Conservation (phyloP, 345 rosid species). For the Citrus reticulata region DNA sequence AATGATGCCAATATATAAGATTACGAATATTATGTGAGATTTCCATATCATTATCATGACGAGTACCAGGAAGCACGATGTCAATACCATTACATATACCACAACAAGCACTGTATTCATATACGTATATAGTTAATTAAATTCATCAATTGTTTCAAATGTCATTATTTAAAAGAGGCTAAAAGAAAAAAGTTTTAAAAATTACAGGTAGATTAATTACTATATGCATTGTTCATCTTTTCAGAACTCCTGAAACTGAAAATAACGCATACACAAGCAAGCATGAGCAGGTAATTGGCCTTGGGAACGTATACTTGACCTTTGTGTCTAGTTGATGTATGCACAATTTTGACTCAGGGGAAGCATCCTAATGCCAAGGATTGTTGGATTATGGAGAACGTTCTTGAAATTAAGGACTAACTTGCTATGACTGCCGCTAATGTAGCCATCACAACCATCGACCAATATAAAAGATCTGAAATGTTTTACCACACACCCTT, state of each 20-base stretch:
- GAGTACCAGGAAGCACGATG: constrained; percentile 25
- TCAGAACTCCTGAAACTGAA: constrained; percentile 33
- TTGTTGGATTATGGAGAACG: constrained; percentile 46
- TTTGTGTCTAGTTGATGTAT: constrained; percentile 27
- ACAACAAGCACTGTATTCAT: constrained; percentile 27
- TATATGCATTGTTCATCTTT: constrained; percentile 42
- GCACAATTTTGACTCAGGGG: constrained; percentile 36
- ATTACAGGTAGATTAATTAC: not conserved
- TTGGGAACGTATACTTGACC: constrained; percentile 49
- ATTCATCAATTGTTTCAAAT: not conserved
- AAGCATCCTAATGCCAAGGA: constrained; percentile 39
- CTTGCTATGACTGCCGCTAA: constrained; percentile 41
- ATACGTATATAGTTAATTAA: not conserved
- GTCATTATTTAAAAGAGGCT: too few species aligned
- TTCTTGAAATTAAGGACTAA: constrained; percentile 39
- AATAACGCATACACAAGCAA: constrained; percentile 37
- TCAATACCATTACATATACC: constrained; percentile 27
- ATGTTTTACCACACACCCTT: not conserved
- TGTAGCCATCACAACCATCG: constrained; percentile 33
- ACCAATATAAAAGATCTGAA: constrained; percentile 40
- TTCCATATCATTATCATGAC: constrained; percentile 33
- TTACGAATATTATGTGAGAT: constrained; percentile 17
- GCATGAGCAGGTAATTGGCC: constrained; percentile 36
- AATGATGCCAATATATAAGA: constrained; percentile 16
- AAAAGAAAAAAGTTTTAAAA: too few species aligned